phyloP scores from a whole-genome alignment of 345 rosid species.

The Hirschfeldia incana region DNA sequence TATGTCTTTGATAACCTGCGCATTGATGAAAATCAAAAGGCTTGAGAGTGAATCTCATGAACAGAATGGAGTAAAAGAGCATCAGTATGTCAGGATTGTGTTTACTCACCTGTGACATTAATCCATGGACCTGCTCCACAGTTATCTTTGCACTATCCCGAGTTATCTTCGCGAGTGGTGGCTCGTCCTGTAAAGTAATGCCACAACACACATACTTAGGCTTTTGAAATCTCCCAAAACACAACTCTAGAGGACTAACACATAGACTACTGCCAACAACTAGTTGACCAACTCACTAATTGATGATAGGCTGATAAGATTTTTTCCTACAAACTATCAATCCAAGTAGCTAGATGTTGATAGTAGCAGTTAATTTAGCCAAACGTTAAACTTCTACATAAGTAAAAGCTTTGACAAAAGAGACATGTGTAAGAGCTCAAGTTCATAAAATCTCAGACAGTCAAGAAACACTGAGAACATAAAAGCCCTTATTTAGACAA shows the following conservation, averaged over 20 bases:
- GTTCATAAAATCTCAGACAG: not conserved
- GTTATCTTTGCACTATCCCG: conserved; percentile 97
- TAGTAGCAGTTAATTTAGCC: not conserved
- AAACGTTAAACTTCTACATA: not conserved
- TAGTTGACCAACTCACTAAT: not conserved
- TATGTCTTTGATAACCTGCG: conserved; percentile 90
- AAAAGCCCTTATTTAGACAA: conserved; percentile 13
- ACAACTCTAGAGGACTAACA: not conserved
- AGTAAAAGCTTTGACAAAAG: conserved; percentile 12
- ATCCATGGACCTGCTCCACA: conserved; percentile 95
- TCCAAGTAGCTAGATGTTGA: conserved; percentile 15
- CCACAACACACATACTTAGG: conserved; percentile 16
- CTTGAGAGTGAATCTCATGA: not conserved
- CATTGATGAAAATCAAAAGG: not conserved
- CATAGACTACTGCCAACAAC: conserved; percentile 3
- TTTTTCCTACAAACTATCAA: not conserved
- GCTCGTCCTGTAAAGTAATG: conserved; percentile 71
- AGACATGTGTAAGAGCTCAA: conserved; percentile 6
- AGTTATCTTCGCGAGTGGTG: conserved; percentile 96
- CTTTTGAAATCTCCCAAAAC: not conserved
- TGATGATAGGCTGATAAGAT: conserved; percentile 1
- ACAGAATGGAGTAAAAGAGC: not conserved
- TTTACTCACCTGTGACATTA: conserved; percentile 90
- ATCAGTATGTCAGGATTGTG: not conserved
- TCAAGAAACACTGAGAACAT: conserved; percentile 19